Evolutionary conservation across 768 basidiomycete genomes (phyloP).

Genomic region (Heimioporus sp.): DNA sequence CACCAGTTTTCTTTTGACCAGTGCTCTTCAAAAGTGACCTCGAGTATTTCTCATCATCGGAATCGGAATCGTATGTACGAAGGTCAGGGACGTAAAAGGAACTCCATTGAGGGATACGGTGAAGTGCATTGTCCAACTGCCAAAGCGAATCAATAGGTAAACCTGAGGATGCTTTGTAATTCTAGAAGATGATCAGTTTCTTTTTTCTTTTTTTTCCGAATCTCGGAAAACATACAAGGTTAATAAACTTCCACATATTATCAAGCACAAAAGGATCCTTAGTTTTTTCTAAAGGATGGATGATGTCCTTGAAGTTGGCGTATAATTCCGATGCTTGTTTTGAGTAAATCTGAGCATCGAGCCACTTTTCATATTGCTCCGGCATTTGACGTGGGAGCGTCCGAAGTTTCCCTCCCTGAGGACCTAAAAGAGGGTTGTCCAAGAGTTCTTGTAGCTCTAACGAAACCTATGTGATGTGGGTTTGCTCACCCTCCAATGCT

Average conservation of each 20-base stretch:
- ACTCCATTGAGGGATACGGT: constrained; percentile 60
- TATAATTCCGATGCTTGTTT: constrained; percentile 51
- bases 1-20: constrained; percentile 15
- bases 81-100: constrained; percentile 34
- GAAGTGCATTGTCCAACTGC: constrained; percentile 52
- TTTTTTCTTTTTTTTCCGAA: no score
- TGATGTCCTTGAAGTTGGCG: constrained; percentile 51
- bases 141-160: constrained; percentile 62
- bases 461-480: constrained; percentile 44
- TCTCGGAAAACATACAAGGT: constrained; percentile 43
- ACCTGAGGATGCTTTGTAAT: constrained; percentile 53
- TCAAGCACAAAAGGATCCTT: constrained; percentile 49
- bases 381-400: constrained; percentile 50
- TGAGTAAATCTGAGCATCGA: constrained; percentile 66
- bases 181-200: constrained; percentile 44
- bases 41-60: constrained; percentile 24
- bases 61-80: constrained; percentile 19
- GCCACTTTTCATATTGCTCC: constrained; percentile 61
- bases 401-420: constrained; percentile 55
- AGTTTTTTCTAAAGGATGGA: constrained; percentile 59
- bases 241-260: constrained; percentile 62
- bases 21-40: constrained; percentile 8
- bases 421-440: constrained; percentile 57
- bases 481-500: background rate
- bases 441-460: constrained; percentile 67